Percentiles rank a stretch among this genome's conserved stretches.
Conservation (phyloP, 257 asterid genomes). For the Oldenlandia corymbosa region DNA sequence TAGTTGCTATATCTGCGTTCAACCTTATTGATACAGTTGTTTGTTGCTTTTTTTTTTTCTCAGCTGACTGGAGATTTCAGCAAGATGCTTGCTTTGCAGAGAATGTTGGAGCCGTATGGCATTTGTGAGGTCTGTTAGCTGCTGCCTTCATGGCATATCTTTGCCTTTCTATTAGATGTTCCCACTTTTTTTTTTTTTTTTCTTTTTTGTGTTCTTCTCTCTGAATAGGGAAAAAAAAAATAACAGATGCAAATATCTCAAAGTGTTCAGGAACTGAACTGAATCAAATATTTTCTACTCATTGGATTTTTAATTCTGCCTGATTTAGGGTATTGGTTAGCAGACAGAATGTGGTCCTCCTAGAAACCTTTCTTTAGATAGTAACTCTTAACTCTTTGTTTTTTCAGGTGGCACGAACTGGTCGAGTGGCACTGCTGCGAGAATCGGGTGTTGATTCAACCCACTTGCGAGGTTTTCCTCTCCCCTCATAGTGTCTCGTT, state of each 20-base stretch:
- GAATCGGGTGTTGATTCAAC: conserved; percentile 87
- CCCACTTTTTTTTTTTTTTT: too few relatives aligned
- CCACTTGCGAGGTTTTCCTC: conserved; percentile 62
- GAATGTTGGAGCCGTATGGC: conserved; percentile 72
- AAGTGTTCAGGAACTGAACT: background rate
- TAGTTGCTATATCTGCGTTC: conserved; percentile 1
- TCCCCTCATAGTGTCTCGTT: conserved; percentile 30
- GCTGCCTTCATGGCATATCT: background rate
- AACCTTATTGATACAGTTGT: conserved; percentile 6
- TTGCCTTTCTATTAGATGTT: too few relatives aligned
- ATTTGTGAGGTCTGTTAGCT: conserved; percentile 73
- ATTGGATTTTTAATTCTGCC: background rate
- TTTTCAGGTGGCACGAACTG: conserved; percentile 79
- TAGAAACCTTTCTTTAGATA: background rate
- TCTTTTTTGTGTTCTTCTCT: too few relatives aligned
- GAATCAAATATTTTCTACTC: background rate
- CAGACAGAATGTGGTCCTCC: conserved; percentile 1
- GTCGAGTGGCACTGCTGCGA: conserved; percentile 70
- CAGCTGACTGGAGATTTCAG: conserved; percentile 83
- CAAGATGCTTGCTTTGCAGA: conserved; percentile 80
- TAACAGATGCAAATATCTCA: too few relatives aligned
- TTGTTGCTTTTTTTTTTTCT: conserved; percentile 12
- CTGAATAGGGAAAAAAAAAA: background rate
- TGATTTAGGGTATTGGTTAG: too few relatives aligned
- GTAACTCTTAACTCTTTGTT: background rate